Evolutionary conservation across 2,329 filamentous ascomycete species (phyloP), one percentile per base, ranked within the genome.

Genomic region (Geosmithia flava): DNA sequence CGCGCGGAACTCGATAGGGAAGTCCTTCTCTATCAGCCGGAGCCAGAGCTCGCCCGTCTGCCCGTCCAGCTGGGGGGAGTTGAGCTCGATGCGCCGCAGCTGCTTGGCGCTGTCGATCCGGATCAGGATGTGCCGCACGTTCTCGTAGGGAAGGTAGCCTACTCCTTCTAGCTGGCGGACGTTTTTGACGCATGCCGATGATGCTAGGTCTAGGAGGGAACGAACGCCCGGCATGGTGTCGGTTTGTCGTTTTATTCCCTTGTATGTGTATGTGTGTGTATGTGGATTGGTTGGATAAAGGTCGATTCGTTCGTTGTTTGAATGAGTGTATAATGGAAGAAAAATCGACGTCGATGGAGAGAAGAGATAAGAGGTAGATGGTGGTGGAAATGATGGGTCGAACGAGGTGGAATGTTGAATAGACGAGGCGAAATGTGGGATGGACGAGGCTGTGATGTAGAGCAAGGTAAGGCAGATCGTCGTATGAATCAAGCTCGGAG

Each of bases 11-110:
- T 80, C 83, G 49, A 78, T 68, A 2, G 81, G 80, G 52, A 95
- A 86, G 57, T 95, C 81, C 45, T 81, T 78, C 47, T 78, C 76
- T 62, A 97, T 93, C 58, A 96, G 77, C 27, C 78, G 75, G 42
- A 80, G 66, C 91, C 91, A 96, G 52, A 91, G 69, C 55, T 89
- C 84, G 19, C 69, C 74, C 40, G 81, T 81, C 49, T 85, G 72
- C 39, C 80, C 79, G 51, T 77, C 71, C 47, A 96, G 74, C 53
- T 95, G 87, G 0, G 88, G 86, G 5, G 83, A 90, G 58, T 81
- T 80, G 46, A 74, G 52, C 66, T 96, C 90, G 50, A 96, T 75
- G 49, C 74, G 59, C 57, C 79, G 82, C 30, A 97, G 78, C 61
- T 95, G 89, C 43, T 75, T 67, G 1, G 89, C 81, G 53, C 76